Percentiles rank a stretch among this genome's conserved stretches.
phyloP scores from a whole-genome alignment of 257 asterid genomes.

The Jaltomata sinuosa region DNA sequence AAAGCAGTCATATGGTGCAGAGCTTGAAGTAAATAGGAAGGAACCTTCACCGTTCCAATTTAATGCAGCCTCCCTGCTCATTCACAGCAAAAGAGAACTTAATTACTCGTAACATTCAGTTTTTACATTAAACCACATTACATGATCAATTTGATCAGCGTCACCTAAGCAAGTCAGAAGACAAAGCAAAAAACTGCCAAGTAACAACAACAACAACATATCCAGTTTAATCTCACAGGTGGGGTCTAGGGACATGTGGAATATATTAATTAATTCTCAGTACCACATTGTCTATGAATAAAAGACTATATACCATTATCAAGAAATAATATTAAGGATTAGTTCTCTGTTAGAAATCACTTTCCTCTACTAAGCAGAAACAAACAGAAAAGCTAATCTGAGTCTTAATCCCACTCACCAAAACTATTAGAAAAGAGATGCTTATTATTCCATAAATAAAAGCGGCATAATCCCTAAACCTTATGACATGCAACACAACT shows the following conservation, averaged over 20 bases:
- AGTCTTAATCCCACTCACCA: too few species aligned
- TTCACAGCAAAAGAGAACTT: not conserved
- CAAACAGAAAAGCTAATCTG: not conserved
- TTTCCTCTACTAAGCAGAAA: not conserved
- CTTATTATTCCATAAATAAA: not conserved
- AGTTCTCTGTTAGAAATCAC: not conserved
- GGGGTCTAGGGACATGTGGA: too few species aligned
- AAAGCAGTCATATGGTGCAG: conserved; percentile 82
- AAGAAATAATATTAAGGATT: not conserved
- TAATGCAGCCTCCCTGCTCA: conserved; percentile 71
- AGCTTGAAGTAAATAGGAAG: conserved; percentile 90
- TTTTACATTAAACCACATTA: not conserved
- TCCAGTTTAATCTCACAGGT: too few species aligned
- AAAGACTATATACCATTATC: not conserved
- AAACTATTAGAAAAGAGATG: not conserved
- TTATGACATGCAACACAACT: not conserved
- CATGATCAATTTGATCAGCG: not conserved
- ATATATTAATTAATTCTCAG: not conserved
- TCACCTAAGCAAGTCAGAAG: not conserved
- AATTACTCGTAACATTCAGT: not conserved
- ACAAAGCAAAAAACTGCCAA: not conserved
- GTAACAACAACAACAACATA: not conserved
- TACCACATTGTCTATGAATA: not conserved
- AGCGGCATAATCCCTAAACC: not conserved
- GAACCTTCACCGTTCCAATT: conserved; percentile 93